phyloP scores from a whole-genome alignment of 1,139 yeast species.

The Candida anutae region DNA sequence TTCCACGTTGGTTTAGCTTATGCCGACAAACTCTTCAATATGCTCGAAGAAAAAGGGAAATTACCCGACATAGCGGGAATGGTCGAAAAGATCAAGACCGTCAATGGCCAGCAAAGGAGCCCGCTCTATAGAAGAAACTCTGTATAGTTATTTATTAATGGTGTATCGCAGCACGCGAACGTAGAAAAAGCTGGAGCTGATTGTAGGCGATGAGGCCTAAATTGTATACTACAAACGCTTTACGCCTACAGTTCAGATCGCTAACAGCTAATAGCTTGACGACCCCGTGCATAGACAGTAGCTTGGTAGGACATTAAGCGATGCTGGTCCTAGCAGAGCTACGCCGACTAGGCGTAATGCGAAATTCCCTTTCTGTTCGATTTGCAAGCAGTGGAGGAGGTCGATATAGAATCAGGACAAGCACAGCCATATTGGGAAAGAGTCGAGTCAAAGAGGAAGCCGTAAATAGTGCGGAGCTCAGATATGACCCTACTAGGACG shows the following conservation, averaged over 20 bases:
- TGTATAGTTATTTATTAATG: slow-evolving; percentile 22
- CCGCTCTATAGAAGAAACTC: slow-evolving; percentile 55
- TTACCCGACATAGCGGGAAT: slow-evolving; percentile 61
- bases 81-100: slow-evolving; percentile 14
- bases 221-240: too few species aligned
- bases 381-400: neutral
- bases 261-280: too few species aligned
- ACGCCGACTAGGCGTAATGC: too few species aligned
- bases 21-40: slow-evolving; percentile 52
- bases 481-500: slow-evolving; percentile 10
- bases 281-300: too few species aligned
- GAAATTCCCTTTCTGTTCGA: too few species aligned
- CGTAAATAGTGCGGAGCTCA: slow-evolving; percentile 2
- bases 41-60: slow-evolving; percentile 44
- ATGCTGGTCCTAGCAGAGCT: too few species aligned
- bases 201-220: too few species aligned
- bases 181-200: neutral
- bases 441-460: neutral
- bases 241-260: too few species aligned
- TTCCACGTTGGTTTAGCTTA: slow-evolving; percentile 73
- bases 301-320: too few species aligned
- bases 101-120: slow-evolving; percentile 11
- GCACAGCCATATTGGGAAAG: neutral
- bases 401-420: neutral
- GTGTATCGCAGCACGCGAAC: neutral